Base-by-base conservation (phyloP, 805 yeast genomes). In the Kuraishia borneana region DNA sequence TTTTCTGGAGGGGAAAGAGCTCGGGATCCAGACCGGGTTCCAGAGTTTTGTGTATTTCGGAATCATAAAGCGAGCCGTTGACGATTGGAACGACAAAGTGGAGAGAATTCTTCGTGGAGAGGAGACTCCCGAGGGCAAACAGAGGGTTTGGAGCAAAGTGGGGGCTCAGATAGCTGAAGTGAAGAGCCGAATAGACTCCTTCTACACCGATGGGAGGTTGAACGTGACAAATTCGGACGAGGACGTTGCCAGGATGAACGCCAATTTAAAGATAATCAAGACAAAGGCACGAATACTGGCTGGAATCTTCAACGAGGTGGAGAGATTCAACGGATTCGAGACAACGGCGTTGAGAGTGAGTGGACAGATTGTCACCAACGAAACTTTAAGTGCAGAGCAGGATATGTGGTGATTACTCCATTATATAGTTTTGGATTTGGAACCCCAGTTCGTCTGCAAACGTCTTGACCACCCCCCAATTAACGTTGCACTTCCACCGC, bases 11-110 rank as follows among this genome's bases (percentile, higher is more conserved):
- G 96, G 96, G 1, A 80, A 78, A 47, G 85, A 83, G 47, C 77
- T 75, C 43, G 97, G 97, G 0, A 65, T 76, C 29, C 92, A 81
- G 48, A 76, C 82, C 0, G 85, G 84, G 0, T 80, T 74, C 45
- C 92, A 81, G 52, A 56, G 83, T 38, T 78, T 71, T 45, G 43
- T 83, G 2, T 49, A 83, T 0, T 50, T 87, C 1, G 96, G 96
- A 0, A 76, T 82, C 36, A 80, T 26, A 50, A 64, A 36, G 76
- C 81, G 13, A 45, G 77, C 27, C 49, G 70, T 16, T 53, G 56
- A 12, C 48, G 55, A 6, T 56, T 76, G 64, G 53, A 63, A 55
- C 20, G 37, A 1, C 2, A 27, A 41, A 4, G 35, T 49, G 13
- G 43, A 37, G 6, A 2, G 19, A 14, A 31, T 19, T n/a, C 13